Conservation (phyloP, 1,284 basidiomycete species). For the Trichosporon sp. region DNA sequence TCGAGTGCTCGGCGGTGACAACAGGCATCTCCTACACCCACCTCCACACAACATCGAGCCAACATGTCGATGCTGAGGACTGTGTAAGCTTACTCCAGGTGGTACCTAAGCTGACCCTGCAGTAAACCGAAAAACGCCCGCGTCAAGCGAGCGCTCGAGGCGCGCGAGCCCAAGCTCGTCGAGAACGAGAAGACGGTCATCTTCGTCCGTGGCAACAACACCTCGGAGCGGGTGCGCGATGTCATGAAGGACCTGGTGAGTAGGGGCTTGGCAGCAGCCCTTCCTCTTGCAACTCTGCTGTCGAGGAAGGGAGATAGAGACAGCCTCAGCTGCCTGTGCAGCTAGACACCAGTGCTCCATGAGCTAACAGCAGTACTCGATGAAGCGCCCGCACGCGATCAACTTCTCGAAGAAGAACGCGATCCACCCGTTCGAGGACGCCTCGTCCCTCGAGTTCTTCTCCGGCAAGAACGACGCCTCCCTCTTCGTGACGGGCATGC, state of each 20-base stretch:
- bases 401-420: constrained; percentile 94
- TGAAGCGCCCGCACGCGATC: constrained; percentile 85
- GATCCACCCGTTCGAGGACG: constrained; percentile 87
- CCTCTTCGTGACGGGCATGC: constrained; percentile 87
- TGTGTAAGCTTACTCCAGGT: constrained; percentile 40
- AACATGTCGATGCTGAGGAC: constrained; percentile 56
- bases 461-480: constrained; percentile 90
- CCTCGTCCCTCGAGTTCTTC: constrained; percentile 87
- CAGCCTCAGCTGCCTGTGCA: too few relatives aligned
- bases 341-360: neutral
- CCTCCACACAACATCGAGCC: constrained; percentile 22
- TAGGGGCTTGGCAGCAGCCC: constrained; percentile 26
- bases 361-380: constrained; percentile 68
- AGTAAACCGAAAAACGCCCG: constrained; percentile 97
- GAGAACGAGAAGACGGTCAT: constrained; percentile 82
- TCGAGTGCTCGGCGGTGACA: neutral
- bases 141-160: constrained; percentile 88
- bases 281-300: neutral
- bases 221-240: constrained; percentile 74
- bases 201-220: constrained; percentile 86
- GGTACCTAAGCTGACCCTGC: neutral
- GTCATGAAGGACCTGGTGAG: constrained; percentile 87
- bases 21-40: neutral
- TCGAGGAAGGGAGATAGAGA: too few relatives aligned
- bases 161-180: constrained; percentile 82